Percentiles rank a stretch among this genome's conserved stretches.
These are phyloP conservation scores for Blastomyces gilchristii DNA, from an alignment of 2,329 filamentous ascomycete species.

Conservation along the genomic window DNA sequence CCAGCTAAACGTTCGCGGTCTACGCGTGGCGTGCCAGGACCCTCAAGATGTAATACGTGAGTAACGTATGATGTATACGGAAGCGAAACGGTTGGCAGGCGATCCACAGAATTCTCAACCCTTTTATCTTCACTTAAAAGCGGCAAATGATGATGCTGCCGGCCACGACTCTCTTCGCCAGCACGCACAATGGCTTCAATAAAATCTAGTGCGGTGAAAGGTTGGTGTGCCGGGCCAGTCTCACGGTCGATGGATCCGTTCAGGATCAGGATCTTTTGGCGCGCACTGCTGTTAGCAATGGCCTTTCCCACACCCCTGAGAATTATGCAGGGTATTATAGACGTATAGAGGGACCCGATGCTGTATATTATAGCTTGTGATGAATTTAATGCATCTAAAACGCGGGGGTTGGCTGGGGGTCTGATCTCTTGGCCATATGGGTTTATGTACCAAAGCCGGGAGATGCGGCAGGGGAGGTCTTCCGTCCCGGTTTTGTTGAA, in stretches of 20 bases:
- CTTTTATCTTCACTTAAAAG: background rate
- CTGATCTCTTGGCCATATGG: slow-evolving; percentile 95
- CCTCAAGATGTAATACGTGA: slow-evolving; percentile 72
- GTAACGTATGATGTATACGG: slow-evolving; percentile 64
- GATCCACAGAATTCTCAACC: background rate
- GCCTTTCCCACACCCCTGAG: slow-evolving; percentile 63
- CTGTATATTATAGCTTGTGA: slow-evolving; percentile 72
- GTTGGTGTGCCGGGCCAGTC: slow-evolving; percentile 57
- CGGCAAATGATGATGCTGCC: slow-evolving; percentile 18
- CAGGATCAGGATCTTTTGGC: slow-evolving; percentile 69
- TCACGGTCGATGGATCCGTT: slow-evolving; percentile 81
- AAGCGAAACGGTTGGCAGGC: slow-evolving; percentile 18
- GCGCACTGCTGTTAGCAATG: slow-evolving; percentile 41
- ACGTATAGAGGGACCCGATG: slow-evolving; percentile 90
- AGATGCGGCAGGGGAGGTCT: slow-evolving; percentile 67
- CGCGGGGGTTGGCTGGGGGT: slow-evolving; percentile 70
- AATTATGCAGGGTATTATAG: slow-evolving; percentile 71
- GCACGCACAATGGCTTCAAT: slow-evolving; percentile 68
- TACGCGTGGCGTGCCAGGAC: slow-evolving; percentile 57
- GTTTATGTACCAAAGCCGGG: slow-evolving; percentile 92
- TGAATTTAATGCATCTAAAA: slow-evolving; percentile 55
- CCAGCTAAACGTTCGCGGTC: slow-evolving; percentile 53
- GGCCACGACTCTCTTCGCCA: slow-evolving; percentile 55
- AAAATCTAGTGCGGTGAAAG: slow-evolving; percentile 70
- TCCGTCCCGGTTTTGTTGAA: slow-evolving; percentile 75